These are phyloP conservation scores for Sanguinoderma infundibulare DNA, from an alignment of 1,284 basidiomycete genomes.

Conservation along the genomic window DNA sequence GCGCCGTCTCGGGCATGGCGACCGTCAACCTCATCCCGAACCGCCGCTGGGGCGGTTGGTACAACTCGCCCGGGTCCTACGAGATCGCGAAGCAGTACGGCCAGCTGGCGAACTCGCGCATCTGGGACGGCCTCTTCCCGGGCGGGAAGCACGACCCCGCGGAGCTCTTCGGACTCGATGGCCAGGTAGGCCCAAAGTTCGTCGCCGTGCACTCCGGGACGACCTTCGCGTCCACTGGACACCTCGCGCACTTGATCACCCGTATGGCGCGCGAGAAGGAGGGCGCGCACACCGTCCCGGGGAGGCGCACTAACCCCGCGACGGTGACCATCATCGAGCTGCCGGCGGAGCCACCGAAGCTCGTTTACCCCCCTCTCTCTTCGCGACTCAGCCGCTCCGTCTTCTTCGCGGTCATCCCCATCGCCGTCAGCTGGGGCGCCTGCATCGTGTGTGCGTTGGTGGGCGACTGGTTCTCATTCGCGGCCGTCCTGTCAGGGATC, in stretches of 20 bases:
- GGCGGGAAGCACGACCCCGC: conserved; percentile 23
- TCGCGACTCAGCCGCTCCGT: neutral
- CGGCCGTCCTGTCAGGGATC: conserved; percentile 18
- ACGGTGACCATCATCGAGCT: conserved; percentile 21
- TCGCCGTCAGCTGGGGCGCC: conserved; percentile 17
- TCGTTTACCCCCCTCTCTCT: neutral
- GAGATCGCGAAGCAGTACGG: conserved; percentile 27
- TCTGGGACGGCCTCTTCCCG: conserved; percentile 27
- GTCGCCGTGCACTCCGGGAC: conserved; percentile 24
- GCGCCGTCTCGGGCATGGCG: conserved; percentile 24
- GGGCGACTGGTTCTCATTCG: conserved; percentile 25
- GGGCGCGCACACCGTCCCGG: neutral
- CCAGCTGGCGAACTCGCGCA: conserved; percentile 23
- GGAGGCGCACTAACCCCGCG: conserved; percentile 9
- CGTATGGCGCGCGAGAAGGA: conserved; percentile 9
- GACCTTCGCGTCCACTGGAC: conserved; percentile 15
- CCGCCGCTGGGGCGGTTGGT: conserved; percentile 26
- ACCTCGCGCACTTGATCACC: conserved; percentile 23
- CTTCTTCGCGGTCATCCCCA: conserved; percentile 18
- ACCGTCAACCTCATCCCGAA: conserved; percentile 22
- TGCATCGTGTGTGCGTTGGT: conserved; percentile 21
- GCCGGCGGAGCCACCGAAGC: conserved; percentile 1
- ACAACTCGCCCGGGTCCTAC: conserved; percentile 25
- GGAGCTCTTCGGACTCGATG: conserved; percentile 26
- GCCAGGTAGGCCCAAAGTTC: conserved; percentile 17